Evolutionary conservation across 179 eudicot genomes (phyloP).

Genomic region (Amaranthus tricolor): DNA sequence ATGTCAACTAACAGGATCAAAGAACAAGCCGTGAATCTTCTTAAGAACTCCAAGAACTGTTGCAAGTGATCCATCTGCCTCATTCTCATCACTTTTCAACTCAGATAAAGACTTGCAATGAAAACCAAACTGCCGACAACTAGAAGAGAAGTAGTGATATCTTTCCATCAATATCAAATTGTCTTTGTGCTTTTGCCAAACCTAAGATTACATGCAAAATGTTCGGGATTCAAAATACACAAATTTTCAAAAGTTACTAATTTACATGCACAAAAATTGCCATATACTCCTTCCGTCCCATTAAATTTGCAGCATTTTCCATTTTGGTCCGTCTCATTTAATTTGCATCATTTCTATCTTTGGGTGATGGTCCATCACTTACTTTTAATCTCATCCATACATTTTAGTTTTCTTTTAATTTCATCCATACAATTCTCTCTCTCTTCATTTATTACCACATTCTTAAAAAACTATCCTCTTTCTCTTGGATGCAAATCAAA

Average conservation of each 20-base stretch:
- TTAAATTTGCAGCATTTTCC: too few species aligned
- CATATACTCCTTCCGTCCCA: too few species aligned
- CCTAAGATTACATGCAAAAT: conserved; percentile 39
- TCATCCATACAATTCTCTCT: too few species aligned
- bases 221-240: background rate
- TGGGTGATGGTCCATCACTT: too few species aligned
- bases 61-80: conserved; percentile 82
- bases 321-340: too few species aligned
- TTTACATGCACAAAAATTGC: conserved; percentile 4
- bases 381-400: too few species aligned
- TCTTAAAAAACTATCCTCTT: too few species aligned
- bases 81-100: conserved; percentile 77
- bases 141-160: conserved; percentile 83
- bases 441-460: too few species aligned
- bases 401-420: too few species aligned
- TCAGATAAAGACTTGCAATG: conserved; percentile 63
- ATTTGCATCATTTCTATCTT: too few species aligned
- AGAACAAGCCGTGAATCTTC: conserved; percentile 61
- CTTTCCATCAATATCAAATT: conserved; percentile 90
- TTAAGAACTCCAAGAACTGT: conserved; percentile 64
- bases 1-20: conserved; percentile 50
- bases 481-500: too few species aligned
- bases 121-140: conserved; percentile 69
- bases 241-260: background rate
- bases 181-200: conserved; percentile 81